Base-by-base conservation (phyloP, 352 stramenopile species). In the Phytophthora aleatoria region DNA sequence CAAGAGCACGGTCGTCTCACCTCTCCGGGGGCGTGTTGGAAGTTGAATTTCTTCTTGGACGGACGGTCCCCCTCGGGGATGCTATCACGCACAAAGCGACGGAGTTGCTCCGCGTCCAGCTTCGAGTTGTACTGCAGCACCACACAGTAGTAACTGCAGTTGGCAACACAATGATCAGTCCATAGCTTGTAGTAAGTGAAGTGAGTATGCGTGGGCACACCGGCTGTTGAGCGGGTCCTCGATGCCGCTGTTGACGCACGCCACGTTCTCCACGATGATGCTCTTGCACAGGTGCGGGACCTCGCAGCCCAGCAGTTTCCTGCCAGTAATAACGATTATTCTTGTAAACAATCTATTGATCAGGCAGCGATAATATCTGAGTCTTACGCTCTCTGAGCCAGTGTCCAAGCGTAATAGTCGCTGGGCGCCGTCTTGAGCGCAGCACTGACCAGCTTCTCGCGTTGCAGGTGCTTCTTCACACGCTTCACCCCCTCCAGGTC, bases 191-290 rank as follows among this genome's bases (percentile, higher is more conserved):
- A 61, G 15, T 3, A 10, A 20, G 5, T 9, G 1, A 31, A 9
- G 1, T 47, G 11, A 24, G 11, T 44, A 10, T 48, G 27, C 10
- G 3, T 38, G 16, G n/a, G 13, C 62, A 49, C 38, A 91, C 80
- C 81, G 69, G 50, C 82, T 89, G 55, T 90, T 91, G 44, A 80
- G 76, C 5, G 80, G 69, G 44, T 93, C 80, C 31, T 88, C 73
- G 1, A 78, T 63, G 20, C 76, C 74, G 26, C 50, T 66, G 64
- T 87, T 87, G 28, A 77, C 74, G 61, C 80, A 95, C 54, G 85
- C 75, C 49, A 85, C 88, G 71, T 96, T 96, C 61, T 96, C 85
- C 30, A 96, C 85, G 55, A 96, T 84, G 58, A 96, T 96, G 60
- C 84, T 95, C 72, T 96, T 96, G 73, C 89, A 96, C 30, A 96